Conservation (phyloP, 345 rosid genomes). For the Carallia pectinifolia region DNA sequence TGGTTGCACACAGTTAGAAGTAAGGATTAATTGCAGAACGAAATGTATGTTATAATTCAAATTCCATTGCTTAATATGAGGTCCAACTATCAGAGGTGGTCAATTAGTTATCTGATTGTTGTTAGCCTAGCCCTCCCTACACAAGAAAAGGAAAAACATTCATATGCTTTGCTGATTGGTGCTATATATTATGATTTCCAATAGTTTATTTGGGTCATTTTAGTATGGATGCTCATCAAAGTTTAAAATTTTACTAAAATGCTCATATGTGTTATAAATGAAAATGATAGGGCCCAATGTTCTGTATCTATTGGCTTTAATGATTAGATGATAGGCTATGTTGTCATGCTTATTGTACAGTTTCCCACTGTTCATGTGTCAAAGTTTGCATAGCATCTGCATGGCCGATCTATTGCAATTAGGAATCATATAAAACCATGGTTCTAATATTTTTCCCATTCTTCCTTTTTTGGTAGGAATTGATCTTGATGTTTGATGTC, state of each 20-base stretch:
- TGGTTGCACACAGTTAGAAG: constrained; percentile 84
- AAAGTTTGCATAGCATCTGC: not conserved
- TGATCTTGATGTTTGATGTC: constrained; percentile 76
- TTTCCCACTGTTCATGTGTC: not conserved
- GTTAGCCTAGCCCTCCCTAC: too few species aligned
- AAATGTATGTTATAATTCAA: not conserved
- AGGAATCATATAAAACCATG: constrained; percentile 1
- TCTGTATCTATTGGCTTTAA: not conserved
- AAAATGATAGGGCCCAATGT: not conserved
- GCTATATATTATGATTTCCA: too few species aligned
- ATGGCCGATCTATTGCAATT: not conserved
- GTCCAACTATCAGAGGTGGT: too few species aligned
- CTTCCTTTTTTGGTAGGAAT: constrained; percentile 40
- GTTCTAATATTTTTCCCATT: constrained; percentile 6
- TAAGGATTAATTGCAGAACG: constrained; percentile 39
- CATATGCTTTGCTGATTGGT: too few species aligned
- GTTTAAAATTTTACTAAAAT: not conserved
- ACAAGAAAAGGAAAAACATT: too few species aligned
- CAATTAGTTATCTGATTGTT: too few species aligned
- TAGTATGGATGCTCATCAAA: too few species aligned
- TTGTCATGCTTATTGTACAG: not conserved
- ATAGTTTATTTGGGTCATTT: too few species aligned
- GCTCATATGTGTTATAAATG: not conserved
- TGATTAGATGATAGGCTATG: not conserved
- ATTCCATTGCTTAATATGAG: not conserved